Evolutionary conservation across 148 eudicot species (phyloP).

Genomic region (Rhododendron griersonianum): DNA sequence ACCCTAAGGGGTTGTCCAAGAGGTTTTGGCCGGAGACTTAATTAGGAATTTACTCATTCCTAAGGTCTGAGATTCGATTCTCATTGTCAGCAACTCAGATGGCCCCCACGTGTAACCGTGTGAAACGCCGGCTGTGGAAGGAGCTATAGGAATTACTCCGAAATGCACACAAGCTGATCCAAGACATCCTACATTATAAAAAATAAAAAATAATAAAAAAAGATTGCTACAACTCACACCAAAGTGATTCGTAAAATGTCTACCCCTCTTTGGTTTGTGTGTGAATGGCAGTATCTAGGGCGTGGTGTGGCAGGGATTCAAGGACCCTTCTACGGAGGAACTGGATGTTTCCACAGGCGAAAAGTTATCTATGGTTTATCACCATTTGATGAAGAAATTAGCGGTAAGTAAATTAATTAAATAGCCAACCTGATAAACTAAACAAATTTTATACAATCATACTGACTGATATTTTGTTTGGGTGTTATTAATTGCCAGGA

Average conservation of each 20-base stretch:
- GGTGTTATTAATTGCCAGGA: not conserved
- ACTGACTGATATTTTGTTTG: not conserved
- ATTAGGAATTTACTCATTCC: no score
- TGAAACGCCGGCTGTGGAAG: no score
- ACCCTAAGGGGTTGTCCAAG: no score
- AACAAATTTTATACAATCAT: not conserved
- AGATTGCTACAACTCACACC: not conserved
- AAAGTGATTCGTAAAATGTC: not conserved
- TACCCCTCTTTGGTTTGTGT: not conserved
- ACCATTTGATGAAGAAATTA: constrained; percentile 11
- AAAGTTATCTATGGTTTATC: constrained; percentile 35
- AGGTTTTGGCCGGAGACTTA: no score
- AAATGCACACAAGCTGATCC: no score
- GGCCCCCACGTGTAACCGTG: no score
- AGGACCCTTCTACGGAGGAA: constrained; percentile 30
- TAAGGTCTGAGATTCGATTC: no score
- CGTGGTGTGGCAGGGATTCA: constrained; percentile 24
- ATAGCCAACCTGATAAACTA: no score
- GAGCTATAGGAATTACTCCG: no score
- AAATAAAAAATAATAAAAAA: no score
- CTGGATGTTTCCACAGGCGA: constrained; percentile 34
- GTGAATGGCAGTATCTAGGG: constrained; percentile 9
- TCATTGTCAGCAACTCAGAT: no score
- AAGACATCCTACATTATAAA: no score
- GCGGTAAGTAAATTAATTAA: constrained; percentile 4